Conservation (phyloP, 1,284 basidiomycete species). For the Leccinum fallax region DNA sequence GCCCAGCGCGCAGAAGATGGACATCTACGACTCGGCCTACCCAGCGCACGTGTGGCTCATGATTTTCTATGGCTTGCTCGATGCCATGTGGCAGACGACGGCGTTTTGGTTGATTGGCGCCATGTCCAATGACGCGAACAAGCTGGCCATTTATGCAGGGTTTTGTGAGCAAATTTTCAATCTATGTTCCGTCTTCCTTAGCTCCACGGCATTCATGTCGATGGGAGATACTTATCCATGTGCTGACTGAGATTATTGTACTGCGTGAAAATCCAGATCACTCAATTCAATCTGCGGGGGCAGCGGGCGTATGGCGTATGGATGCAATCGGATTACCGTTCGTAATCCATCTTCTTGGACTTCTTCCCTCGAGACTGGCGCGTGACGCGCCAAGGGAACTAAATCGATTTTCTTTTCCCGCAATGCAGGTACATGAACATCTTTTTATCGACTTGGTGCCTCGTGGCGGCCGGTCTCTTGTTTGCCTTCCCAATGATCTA, state of each 20-base stretch:
- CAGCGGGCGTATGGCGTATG: slow-evolving; percentile 40
- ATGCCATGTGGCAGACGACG: slow-evolving; percentile 46
- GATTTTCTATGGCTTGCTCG: slow-evolving; percentile 43
- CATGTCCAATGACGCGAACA: slow-evolving; percentile 42
- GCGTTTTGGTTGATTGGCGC: slow-evolving; percentile 44
- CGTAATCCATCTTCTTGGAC: slow-evolving; percentile 1
- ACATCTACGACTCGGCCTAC: slow-evolving; percentile 35
- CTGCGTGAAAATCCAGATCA: slow-evolving; percentile 28
- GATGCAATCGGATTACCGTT: slow-evolving; percentile 35
- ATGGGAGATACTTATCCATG: not conserved
- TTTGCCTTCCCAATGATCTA: slow-evolving; percentile 38
- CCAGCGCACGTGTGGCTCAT: slow-evolving; percentile 39
- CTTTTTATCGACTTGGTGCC: slow-evolving; percentile 36
- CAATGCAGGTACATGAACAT: slow-evolving; percentile 22
- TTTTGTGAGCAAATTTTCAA: slow-evolving; percentile 35
- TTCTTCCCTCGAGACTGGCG: not conserved
- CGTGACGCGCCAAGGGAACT: not conserved
- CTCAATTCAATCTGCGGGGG: slow-evolving; percentile 39
- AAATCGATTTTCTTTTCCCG: not conserved
- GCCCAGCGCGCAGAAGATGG: slow-evolving; percentile 22
- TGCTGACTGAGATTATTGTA: not conserved
- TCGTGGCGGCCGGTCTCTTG: slow-evolving; percentile 32
- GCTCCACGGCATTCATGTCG: not conserved
- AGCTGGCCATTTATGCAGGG: slow-evolving; percentile 43
- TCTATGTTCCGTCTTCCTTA: not conserved